Percentiles rank a stretch among this genome's conserved stretches.
Conservation (phyloP, 495 filamentous ascomycete species). For the Talaromyces thailandensis region DNA sequence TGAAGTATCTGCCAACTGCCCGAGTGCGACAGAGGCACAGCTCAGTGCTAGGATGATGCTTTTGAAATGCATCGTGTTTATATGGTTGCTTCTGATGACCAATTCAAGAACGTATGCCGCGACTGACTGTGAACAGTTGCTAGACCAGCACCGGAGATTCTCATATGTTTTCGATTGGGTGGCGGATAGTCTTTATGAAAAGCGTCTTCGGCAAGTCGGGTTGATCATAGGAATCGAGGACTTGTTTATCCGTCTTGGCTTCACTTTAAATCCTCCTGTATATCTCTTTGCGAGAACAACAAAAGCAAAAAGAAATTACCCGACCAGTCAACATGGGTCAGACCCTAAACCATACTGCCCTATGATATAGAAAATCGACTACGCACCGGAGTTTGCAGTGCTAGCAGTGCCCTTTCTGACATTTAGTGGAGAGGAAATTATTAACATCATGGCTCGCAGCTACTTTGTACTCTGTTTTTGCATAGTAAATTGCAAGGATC, state of each 20-base stretch:
- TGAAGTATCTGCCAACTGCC: slow-evolving; percentile 3
- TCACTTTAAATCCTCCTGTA: not conserved
- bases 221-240: not conserved
- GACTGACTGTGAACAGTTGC: not conserved
- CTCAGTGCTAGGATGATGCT: slow-evolving; percentile 1
- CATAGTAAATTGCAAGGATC: not conserved
- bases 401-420: not conserved
- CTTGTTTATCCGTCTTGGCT: slow-evolving; percentile 1
- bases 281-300: not conserved
- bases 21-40: not conserved
- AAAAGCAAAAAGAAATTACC: not conserved
- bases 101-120: not conserved
- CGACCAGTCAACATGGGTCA: not conserved
- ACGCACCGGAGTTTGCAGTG: not conserved
- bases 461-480: not conserved
- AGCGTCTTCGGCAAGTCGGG: not conserved
- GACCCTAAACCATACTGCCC: not conserved
- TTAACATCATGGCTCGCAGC: not conserved
- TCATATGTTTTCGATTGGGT: not conserved
- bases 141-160: not conserved
- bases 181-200: not conserved
- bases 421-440: not conserved
- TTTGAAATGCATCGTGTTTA: slow-evolving; percentile 4
- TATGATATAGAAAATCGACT: not conserved
- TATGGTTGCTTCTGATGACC: not conserved